These are phyloP conservation scores for Volutella citrinella DNA, from an alignment of 2,329 filamentous ascomycete genomes.

Conservation along the genomic window DNA sequence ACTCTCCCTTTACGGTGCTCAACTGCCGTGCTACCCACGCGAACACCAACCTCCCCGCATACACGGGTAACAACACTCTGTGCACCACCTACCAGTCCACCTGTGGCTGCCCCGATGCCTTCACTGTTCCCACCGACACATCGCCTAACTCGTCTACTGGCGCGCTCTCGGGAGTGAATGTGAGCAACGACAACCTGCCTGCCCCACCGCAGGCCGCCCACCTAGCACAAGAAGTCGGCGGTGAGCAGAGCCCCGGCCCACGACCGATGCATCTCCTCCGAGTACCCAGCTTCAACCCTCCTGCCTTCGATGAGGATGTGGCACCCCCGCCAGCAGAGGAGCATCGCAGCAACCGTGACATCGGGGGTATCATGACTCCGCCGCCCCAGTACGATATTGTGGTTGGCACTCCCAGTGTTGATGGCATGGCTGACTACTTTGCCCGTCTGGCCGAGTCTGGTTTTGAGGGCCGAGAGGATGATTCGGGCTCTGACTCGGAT, in stretches of 20 bases:
- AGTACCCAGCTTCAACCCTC: slow-evolving; percentile 82
- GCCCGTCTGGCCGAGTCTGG: slow-evolving; percentile 73
- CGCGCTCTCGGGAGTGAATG: slow-evolving; percentile 41
- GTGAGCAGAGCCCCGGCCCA: slow-evolving; percentile 42
- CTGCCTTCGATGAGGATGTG: slow-evolving; percentile 76
- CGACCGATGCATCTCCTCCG: slow-evolving; percentile 83
- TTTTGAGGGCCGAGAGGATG: slow-evolving; percentile 35
- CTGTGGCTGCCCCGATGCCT: slow-evolving; percentile 53
- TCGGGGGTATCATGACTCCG: slow-evolving; percentile 61
- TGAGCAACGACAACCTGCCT: slow-evolving; percentile 34
- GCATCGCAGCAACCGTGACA: slow-evolving; percentile 12
- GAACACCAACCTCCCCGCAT: slow-evolving; percentile 82
- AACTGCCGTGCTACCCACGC: slow-evolving; percentile 91
- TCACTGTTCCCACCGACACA: slow-evolving; percentile 54
- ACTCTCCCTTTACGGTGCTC: slow-evolving; percentile 90
- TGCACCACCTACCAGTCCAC: slow-evolving; percentile 42
- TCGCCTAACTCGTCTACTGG: slow-evolving; percentile 64
- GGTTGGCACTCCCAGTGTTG: slow-evolving; percentile 64
- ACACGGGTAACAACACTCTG: slow-evolving; percentile 54
- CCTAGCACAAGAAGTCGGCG: slow-evolving; percentile 28
- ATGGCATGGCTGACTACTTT: slow-evolving; percentile 84
- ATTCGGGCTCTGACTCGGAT: slow-evolving; percentile 40
- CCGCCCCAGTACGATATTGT: slow-evolving; percentile 83
- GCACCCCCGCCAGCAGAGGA: slow-evolving; percentile 34
- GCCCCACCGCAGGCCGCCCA: slow-evolving; percentile 57